A percentile compares a stretch with the other conserved stretches of the same genome.
Conservation (phyloP, 2,329 filamentous ascomycete genomes). For the Geoglossum cookeanum region DNA sequence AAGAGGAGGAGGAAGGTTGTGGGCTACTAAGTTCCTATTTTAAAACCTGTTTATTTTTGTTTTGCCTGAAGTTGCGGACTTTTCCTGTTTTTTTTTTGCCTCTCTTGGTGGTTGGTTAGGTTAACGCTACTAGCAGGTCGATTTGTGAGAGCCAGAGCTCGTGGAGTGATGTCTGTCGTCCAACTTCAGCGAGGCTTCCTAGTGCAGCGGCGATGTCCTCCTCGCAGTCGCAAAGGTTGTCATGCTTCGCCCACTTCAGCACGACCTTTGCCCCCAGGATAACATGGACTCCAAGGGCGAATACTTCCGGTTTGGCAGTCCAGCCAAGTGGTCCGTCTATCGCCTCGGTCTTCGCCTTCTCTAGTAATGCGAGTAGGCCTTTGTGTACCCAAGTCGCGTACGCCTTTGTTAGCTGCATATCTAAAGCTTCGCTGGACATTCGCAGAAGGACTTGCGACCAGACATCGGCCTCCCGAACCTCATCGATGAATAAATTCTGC, state of each 20-base stretch:
- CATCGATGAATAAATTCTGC: conserved; percentile 85
- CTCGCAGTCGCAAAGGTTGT: background rate
- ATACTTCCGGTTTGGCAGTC: conserved; percentile 48
- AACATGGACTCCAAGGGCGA: conserved; percentile 34
- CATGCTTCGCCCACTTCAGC: conserved; percentile 11
- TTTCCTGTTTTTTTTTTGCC: background rate
- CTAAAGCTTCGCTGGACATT: conserved; percentile 9
- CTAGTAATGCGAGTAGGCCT: conserved; percentile 28
- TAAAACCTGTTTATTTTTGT: too few relatives aligned
- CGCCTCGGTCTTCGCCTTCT: conserved; percentile 17
- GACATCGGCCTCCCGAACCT: conserved; percentile 49
- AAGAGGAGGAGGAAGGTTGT: too few relatives aligned
- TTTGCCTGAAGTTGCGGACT: background rate
- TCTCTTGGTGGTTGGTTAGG: background rate
- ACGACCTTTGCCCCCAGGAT: conserved; percentile 24
- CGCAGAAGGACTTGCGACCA: conserved; percentile 39
- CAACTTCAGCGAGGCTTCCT: background rate
- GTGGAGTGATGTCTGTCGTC: background rate
- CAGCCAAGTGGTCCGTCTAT: conserved; percentile 52
- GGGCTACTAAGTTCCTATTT: too few relatives aligned
- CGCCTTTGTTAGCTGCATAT: background rate
- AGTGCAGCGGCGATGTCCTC: background rate
- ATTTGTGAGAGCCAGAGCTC: background rate
- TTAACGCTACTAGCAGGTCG: background rate
- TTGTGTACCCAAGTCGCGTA: conserved; percentile 27